Evolutionary conservation across 2,329 filamentous ascomycete genomes (phyloP), one percentile per base, ranked within the genome.

Genomic region (Colletotrichum siamense): DNA sequence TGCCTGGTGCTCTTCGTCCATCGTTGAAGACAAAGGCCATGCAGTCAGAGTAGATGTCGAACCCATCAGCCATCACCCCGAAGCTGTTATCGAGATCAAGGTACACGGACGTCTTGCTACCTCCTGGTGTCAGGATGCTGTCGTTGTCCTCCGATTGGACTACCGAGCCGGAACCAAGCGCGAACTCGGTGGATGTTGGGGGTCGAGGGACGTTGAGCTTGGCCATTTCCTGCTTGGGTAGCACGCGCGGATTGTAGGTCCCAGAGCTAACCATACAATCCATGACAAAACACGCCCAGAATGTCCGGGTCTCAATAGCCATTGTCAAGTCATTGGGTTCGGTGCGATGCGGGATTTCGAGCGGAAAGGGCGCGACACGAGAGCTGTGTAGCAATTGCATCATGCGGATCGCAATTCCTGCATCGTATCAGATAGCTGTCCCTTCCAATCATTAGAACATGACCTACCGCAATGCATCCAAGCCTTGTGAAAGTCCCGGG

Each of bases 281-380:
- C 81, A 88, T 84, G 34, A 88, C 83, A 69, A 87, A 87, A 76
- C 87, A 88, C 0, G 83, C 83, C 87, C 87, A 88, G 59, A 86
- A 87, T 0, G 86, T 87, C 2, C 86, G 79, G 4, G 84, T 85
- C 49, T 86, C 82, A 5, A 85, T 82, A 0, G 84, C 82, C 0
- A 80, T 78, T 6, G 81, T 79, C 8, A 81, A 52, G 36, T 78
- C 32, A 22, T 82, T 76, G 5, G 79, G 75, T 26, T 77, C 71
- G 5, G 78, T 78, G 0, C 79, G 78, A 9, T 28, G 67, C 1
- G 77, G 69, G 3, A 74, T 77, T 44, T 84, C 82, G 6, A 83
- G 78, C 3, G 81, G 80, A 34, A 78, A 81, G 3, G 82, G 78
- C 4, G 82, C 80, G 0, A 82, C 81, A 4, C 81, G 77, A 8